Base-by-base conservation (phyloP, 768 basidiomycete genomes). In the Trametes meyenii region DNA sequence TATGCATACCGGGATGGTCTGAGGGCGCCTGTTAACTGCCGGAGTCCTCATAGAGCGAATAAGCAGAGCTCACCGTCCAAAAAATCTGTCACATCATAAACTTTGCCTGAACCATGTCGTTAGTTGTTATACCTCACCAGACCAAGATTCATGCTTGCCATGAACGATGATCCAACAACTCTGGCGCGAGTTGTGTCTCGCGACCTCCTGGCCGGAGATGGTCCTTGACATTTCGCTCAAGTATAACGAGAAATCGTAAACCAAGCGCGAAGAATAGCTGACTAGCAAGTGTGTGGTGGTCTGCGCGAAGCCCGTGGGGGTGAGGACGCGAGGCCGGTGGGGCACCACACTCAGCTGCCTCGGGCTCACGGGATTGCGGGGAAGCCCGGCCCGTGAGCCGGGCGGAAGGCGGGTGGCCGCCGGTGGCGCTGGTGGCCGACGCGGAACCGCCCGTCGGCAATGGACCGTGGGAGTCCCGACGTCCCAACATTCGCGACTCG, bases 141-240 rank as follows among this genome's bases (percentile, higher is more conserved):
- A n/a, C 11, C 14, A 10, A 16, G 24, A 46, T 19, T 16, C 5
- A 5, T 43, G 63, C 69, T 40, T 44, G 70, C 90, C 89, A 66
- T 94, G 90, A 0, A 94, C 88, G 59, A 94, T 92, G 61, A 94
- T 92, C 89, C 89, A 90, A 66, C 88, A 88, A 63, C 82, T 85
- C 56, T 88, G 82, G 21, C 87, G 75, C 42, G 72, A 77, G 64
- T 82, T 84, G 67, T 87, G 86, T 64, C 77, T 60, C 5, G 85
- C 82, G 33, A 87, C 83, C 60, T 82, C 78, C 60, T 80, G 50
- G 10, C 71, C 71, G 3, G 71, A 65, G 38, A 64, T 16, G 8
- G 49, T 39, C n/a, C 24, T 53, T 33, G 35, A 16, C 3, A 38
- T 17, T 10, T 21, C 40, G 17, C 50, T 23, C 40, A 51, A 51